These are phyloP conservation scores for Aspergillus awamori DNA, from an alignment of 2,329 filamentous ascomycete species.

Conservation along the genomic window DNA sequence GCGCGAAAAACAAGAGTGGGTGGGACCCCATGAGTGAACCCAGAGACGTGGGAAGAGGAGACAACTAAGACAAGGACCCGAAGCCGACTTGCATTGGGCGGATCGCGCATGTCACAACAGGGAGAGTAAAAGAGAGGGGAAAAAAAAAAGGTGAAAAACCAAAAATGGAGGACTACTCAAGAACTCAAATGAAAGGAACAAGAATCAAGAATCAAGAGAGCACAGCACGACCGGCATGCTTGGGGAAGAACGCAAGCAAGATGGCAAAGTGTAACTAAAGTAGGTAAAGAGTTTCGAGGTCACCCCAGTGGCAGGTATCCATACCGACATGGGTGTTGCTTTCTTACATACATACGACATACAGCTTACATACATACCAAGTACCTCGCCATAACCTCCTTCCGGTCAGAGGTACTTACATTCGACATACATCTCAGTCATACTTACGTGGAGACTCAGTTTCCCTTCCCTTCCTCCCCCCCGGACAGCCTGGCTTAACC, in stretches of 20 bases:
- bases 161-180: too few species aligned
- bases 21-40: conserved; percentile 13
- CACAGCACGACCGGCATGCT: neutral
- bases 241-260: neutral
- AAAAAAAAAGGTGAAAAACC: too few species aligned
- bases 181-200: too few species aligned
- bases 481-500: neutral
- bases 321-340: neutral
- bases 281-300: neutral
- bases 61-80: conserved; percentile 2
- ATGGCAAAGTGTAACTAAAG: neutral
- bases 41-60: conserved; percentile 12
- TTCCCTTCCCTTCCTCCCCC: neutral
- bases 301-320: neutral
- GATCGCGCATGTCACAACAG: neutral
- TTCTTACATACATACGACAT: conserved; percentile 8
- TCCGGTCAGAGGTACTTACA: conserved; percentile 7
- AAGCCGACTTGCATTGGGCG: neutral
- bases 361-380: neutral
- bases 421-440: neutral
- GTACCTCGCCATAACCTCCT: neutral
- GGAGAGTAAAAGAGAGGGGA: too few species aligned
- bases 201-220: neutral
- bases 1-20: neutral
- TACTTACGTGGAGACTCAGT: neutral